Percentiles rank a stretch among this genome's conserved stretches.
phyloP scores from a whole-genome alignment of 306 rosid genomes.

The Elaeagnus macrophylla region DNA sequence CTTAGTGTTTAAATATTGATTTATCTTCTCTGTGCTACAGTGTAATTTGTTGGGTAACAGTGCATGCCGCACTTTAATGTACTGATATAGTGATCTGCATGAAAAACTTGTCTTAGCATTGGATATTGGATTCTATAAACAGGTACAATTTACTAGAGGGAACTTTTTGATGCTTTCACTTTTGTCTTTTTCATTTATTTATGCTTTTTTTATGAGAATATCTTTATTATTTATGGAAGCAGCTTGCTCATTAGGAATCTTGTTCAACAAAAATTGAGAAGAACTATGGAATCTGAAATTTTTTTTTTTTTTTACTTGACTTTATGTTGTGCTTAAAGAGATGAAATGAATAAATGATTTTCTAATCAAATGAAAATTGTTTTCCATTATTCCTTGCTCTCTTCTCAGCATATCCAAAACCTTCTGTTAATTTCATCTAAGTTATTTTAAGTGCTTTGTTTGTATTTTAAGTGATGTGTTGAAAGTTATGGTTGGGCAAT shows the following conservation, averaged over 20 bases:
- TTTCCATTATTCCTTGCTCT: neutral
- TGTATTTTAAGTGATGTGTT: too few species aligned
- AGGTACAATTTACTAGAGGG: neutral
- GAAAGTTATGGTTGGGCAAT: too few species aligned
- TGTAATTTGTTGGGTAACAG: neutral
- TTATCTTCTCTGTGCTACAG: neutral
- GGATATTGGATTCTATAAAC: neutral
- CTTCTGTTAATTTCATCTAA: too few species aligned
- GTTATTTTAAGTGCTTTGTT: too few species aligned
- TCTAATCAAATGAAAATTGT: neutral
- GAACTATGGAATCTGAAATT: neutral
- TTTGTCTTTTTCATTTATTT: neutral
- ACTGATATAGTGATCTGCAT: neutral
- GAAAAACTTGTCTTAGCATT: neutral
- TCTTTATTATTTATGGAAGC: neutral
- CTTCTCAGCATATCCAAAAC: neutral
- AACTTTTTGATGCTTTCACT: neutral
- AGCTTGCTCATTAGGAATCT: neutral
- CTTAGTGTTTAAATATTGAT: neutral
- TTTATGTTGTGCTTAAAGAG: too few species aligned
- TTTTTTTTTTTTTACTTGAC: neutral
- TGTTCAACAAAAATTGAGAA: neutral
- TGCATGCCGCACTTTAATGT: neutral
- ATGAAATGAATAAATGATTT: neutral
- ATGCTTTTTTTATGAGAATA: neutral